Conservation (phyloP, 1,139 yeast genomes). For the Arxiozyma heterogenica region DNA sequence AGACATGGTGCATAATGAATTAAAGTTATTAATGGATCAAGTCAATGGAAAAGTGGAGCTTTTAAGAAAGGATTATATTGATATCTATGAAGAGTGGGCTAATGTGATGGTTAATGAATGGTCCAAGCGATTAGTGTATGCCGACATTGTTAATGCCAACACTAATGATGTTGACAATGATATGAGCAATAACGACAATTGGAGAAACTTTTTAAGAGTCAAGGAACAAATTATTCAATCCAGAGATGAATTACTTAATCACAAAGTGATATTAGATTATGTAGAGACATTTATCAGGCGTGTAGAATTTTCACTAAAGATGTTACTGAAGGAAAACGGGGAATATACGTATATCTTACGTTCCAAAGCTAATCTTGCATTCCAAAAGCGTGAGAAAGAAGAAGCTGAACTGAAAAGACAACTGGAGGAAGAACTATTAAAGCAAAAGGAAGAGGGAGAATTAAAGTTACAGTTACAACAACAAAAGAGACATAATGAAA, state of each 20-base stretch:
- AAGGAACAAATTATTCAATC: constrained; percentile 15
- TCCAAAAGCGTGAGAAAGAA: constrained; percentile 57
- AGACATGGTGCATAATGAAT: constrained; percentile 5
- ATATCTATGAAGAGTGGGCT: constrained; percentile 63
- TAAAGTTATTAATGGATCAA: constrained; percentile 4
- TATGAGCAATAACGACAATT: constrained; percentile 17
- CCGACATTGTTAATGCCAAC: constrained; percentile 24
- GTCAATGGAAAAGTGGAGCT: constrained; percentile 29
- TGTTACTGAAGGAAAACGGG: constrained; percentile 59
- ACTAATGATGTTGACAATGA: constrained; percentile 12
- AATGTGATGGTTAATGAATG: constrained; percentile 55
- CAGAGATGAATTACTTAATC: constrained; percentile 39
- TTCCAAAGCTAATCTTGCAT: constrained; percentile 73
- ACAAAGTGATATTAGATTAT: constrained; percentile 41
- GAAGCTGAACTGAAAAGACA: constrained; percentile 16
- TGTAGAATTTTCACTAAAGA: constrained; percentile 51
- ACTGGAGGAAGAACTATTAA: constrained; percentile 6
- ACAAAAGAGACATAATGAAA: not conserved
- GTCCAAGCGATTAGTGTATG: constrained; percentile 33
- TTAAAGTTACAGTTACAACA: not conserved
- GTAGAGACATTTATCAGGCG: constrained; percentile 48
- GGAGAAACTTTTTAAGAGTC: constrained; percentile 24
- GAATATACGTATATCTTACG: constrained; percentile 63
- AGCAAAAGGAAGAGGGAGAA: not conserved
- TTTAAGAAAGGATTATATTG: constrained; percentile 48